A percentile compares a stretch with the other conserved stretches of the same genome.
phyloP scores from a whole-genome alignment of 2,329 filamentous ascomycete genomes.

The Colletotrichum horii region DNA sequence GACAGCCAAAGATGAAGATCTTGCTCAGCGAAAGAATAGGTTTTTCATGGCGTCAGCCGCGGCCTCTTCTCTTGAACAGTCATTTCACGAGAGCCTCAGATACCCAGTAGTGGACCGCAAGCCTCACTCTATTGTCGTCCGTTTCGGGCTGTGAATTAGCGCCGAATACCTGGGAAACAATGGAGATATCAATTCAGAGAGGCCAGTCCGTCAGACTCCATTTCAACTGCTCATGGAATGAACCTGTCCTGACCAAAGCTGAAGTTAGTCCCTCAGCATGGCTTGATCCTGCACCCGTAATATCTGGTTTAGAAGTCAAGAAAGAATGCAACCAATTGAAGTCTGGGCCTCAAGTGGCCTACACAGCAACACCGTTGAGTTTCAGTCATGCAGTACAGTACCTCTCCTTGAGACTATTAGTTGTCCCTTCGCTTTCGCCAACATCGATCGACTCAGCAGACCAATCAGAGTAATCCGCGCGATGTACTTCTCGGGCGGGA shows the following conservation, averaged over 20 bases:
- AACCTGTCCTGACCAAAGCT: neutral
- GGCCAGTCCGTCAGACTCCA: no score
- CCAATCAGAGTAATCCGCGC: neutral
- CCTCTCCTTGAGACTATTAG: neutral
- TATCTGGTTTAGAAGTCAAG: neutral
- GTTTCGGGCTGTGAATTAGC: neutral
- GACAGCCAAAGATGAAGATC: neutral
- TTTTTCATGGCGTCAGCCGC: neutral
- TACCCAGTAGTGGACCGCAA: rapidly evolving
- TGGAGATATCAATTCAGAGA: neutral
- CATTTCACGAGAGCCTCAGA: neutral
- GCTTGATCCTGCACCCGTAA: no score
- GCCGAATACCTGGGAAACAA: neutral
- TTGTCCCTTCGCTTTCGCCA: neutral
- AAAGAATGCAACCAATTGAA: neutral
- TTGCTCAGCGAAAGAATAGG: neutral
- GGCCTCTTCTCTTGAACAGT: neutral
- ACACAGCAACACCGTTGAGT: neutral
- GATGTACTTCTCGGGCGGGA: neutral
- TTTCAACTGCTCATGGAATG: neutral
- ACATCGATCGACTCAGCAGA: neutral
- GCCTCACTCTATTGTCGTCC: neutral
- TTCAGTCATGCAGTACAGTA: neutral
- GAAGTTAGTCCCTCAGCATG: neutral
- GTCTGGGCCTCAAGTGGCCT: neutral